phyloP scores from a whole-genome alignment of 805 yeast species.

The Spathaspora arborariae region DNA sequence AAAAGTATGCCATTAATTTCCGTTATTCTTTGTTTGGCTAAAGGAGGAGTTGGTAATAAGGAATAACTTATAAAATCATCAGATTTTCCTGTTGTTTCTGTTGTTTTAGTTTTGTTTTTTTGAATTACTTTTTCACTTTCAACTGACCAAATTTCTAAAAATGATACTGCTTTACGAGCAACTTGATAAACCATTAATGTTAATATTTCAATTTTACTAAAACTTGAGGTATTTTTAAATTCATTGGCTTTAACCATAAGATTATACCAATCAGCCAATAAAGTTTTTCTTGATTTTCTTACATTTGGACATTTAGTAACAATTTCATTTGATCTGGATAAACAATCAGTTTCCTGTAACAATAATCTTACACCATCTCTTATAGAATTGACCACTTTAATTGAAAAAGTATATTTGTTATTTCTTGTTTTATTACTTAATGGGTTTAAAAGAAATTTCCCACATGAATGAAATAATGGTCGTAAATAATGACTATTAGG shows the following conservation, averaged over 20 bases:
- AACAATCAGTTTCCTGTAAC: slow-evolving; percentile 65
- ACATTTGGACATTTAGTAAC: slow-evolving; percentile 61
- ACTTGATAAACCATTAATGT: slow-evolving; percentile 66
- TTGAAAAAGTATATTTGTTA: slow-evolving; percentile 50
- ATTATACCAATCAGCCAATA: slow-evolving; percentile 79
- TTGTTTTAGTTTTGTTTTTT: neutral
- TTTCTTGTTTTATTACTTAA: slow-evolving; percentile 42
- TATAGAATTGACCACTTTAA: slow-evolving; percentile 56
- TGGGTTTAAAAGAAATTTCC: slow-evolving; percentile 63
- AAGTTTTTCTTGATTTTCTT: slow-evolving; percentile 59
- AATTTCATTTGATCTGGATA: slow-evolving; percentile 68
- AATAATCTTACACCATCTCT: slow-evolving; percentile 69
- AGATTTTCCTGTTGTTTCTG: neutral
- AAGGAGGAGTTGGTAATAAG: slow-evolving; percentile 48
- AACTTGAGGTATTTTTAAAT: slow-evolving; percentile 59
- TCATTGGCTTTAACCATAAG: slow-evolving; percentile 74
- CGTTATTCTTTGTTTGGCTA: slow-evolving; percentile 56
- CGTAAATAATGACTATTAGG: slow-evolving; percentile 48
- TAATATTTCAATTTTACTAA: slow-evolving; percentile 56
- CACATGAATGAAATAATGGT: slow-evolving; percentile 57
- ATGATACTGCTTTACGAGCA: slow-evolving; percentile 57
- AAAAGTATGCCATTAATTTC: slow-evolving; percentile 60
- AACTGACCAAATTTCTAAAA: slow-evolving; percentile 67
- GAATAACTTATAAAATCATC: slow-evolving; percentile 1
- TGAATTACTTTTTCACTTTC: slow-evolving; percentile 50